Evolutionary conservation across 2,329 filamentous ascomycete species (phyloP).

Genomic region (Trichoderma breve): DNA sequence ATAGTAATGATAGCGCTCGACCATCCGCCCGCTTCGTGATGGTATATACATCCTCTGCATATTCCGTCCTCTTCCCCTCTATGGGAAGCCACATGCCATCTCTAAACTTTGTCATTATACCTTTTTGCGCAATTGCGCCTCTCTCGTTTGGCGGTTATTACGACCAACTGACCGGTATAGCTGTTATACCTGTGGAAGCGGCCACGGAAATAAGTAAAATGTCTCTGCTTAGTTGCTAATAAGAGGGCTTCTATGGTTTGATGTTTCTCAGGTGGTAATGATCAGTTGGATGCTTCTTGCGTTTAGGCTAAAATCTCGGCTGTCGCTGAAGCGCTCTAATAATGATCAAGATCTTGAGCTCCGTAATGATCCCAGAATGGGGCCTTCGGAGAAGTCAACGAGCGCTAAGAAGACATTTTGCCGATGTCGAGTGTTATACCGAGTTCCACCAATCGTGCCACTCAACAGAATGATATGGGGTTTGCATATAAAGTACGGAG

Average conservation of each 20-base stretch:
- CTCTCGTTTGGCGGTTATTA: not conserved
- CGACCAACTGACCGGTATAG: not conserved
- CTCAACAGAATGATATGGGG: not conserved
- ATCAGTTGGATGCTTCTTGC: not conserved
- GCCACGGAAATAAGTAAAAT: not conserved
- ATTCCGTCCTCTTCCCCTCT: conserved; percentile 59
- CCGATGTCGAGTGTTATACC: not conserved
- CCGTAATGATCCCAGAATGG: not conserved
- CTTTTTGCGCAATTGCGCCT: not conserved
- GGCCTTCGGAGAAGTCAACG: not conserved
- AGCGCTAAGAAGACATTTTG: not conserved
- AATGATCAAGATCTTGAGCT: not conserved
- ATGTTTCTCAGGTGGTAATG: not conserved
- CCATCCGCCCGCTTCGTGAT: conserved; percentile 44
- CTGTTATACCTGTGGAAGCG: not conserved
- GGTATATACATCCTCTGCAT: conserved; percentile 62
- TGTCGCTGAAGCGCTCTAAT: not conserved
- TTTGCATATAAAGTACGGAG: not conserved
- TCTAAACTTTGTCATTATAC: conserved; percentile 32
- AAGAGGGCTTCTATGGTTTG: not conserved
- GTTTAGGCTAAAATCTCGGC: conserved; percentile 1
- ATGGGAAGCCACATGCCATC: conserved; percentile 61
- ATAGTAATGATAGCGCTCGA: conserved; percentile 52
- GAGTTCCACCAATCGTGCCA: not conserved
- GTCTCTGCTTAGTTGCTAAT: not conserved